Conservation (phyloP, 345 rosid species). For the Eucalyptus virginea region DNA sequence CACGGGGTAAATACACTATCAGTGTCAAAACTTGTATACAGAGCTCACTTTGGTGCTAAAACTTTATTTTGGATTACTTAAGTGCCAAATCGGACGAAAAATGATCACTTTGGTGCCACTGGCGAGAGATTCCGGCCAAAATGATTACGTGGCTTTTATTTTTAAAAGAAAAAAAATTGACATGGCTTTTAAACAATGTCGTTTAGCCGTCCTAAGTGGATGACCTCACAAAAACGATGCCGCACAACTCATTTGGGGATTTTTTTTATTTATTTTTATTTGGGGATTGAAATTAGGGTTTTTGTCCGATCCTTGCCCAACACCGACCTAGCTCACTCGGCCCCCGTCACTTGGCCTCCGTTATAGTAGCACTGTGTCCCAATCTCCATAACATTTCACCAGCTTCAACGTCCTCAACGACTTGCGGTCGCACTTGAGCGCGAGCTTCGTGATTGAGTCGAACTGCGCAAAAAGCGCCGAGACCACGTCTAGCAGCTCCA, state of each 20-base stretch:
- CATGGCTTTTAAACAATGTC: rapidly evolving
- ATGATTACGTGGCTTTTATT: too few species aligned
- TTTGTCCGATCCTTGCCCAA: too few species aligned
- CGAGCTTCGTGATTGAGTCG: rapidly evolving
- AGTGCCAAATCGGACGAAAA: too few species aligned
- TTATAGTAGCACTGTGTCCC: rapidly evolving
- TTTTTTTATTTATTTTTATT: too few species aligned
- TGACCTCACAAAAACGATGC: too few species aligned
- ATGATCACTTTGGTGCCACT: rapidly evolving
- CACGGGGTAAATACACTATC: too few species aligned
- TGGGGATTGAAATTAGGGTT: too few species aligned
- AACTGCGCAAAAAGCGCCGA: rapidly evolving
- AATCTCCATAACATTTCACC: too few species aligned
- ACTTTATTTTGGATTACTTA: too few species aligned
- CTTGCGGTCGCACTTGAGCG: rapidly evolving
- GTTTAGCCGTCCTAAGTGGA: too few species aligned
- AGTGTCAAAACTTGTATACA: rapidly evolving
- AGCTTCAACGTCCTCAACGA: rapidly evolving
- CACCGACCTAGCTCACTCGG: rapidly evolving
- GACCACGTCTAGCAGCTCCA: rapidly evolving
- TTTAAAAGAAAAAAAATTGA: too few species aligned
- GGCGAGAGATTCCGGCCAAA: rapidly evolving
- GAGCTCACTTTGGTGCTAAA: rapidly evolving
- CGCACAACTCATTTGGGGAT: too few species aligned
- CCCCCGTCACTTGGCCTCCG: rapidly evolving